phyloP scores from a whole-genome alignment of 2,329 filamentous ascomycete species.

The Clonostachys sp. region DNA sequence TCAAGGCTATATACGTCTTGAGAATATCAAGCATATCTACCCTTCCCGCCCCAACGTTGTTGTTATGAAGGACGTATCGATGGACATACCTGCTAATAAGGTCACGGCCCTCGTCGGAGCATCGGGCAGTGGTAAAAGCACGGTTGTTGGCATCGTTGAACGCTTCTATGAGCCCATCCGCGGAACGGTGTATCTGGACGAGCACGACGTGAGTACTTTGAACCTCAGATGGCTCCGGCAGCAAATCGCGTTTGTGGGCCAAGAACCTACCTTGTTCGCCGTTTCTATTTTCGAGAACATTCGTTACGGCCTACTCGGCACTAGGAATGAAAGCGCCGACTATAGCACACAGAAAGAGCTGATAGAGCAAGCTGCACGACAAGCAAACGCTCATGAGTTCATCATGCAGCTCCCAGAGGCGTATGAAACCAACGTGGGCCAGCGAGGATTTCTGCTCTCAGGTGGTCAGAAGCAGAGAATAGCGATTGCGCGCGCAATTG shows the following conservation, averaged over 20 bases:
- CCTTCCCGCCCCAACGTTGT: conserved; percentile 86
- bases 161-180: conserved; percentile 11
- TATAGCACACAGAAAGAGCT: conserved; percentile 54
- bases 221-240: conserved; percentile 90
- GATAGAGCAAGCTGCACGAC: conserved; percentile 33
- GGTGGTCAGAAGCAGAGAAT: conserved; percentile 64
- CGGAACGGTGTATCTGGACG: conserved; percentile 19
- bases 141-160: conserved; percentile 11
- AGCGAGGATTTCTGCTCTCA: conserved; percentile 54
- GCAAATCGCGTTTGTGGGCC: conserved; percentile 87
- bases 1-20: conserved; percentile 70
- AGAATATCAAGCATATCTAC: conserved; percentile 87
- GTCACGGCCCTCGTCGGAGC: conserved; percentile 91
- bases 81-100: conserved; percentile 82
- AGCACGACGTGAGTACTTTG: conserved; percentile 55
- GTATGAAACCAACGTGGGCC: conserved; percentile 55
- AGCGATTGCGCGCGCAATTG: conserved; percentile 46
- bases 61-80: conserved; percentile 79
- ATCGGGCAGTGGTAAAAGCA: conserved; percentile 87
- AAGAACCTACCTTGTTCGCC: conserved; percentile 87
- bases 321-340: conserved; percentile 55
- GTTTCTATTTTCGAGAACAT: conserved; percentile 91
- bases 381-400: conserved; percentile 42
- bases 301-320: conserved; percentile 83
- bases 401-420: conserved; percentile 38